Base-by-base conservation (phyloP, 306 rosid genomes). In the Cicer yamashitae region DNA sequence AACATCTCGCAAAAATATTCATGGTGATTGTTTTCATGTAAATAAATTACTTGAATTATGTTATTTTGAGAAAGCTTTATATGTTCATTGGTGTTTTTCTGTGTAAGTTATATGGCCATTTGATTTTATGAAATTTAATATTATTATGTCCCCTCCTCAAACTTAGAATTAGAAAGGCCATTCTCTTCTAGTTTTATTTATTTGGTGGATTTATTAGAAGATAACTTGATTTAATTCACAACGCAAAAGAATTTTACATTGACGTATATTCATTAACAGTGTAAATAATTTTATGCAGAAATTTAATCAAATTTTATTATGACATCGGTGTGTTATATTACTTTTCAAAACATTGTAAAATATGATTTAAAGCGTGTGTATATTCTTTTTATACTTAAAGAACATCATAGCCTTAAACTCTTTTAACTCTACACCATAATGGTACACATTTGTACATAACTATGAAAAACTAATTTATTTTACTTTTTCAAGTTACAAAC, bases 1-100 rank as follows among this genome's bases (percentile, higher is more conserved):
- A 74, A 77, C 78, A 63, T 67, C 59, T 10, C 46, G 71, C 58
- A 50, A 76, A 37, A 73, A 87, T 63, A 79, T 81, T 76, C 74
- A 56, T 76, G 67, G 45, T 58, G 22, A 70, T 59, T 50, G 71
- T 83, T 67, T 73, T 71, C 54, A 25, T 71, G 76, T 82, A 79
- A 30, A 4, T 30, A 30, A 80, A 80, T 78, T 84, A 76, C 67
- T 67, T 59, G 61, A 58, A 46, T 63, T 74, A 73, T 77, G 64
- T 62, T 30, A 30, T 30, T 30, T 62, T 37, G 74, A 72, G 68
- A 51, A 73, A 39, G 67, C 50, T 20, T 76, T 58, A 71, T 67
- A 41, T 82, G 44, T 58, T 77, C 63, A 30, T 62, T 60, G 50
- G 50, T 73, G 10, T 65, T 65, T 61, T 67, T 64, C 0, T 71